A percentile compares a stretch with the other conserved stretches of the same genome.
Conservation (phyloP, 768 basidiomycete species). For the Suillus subaureus region DNA sequence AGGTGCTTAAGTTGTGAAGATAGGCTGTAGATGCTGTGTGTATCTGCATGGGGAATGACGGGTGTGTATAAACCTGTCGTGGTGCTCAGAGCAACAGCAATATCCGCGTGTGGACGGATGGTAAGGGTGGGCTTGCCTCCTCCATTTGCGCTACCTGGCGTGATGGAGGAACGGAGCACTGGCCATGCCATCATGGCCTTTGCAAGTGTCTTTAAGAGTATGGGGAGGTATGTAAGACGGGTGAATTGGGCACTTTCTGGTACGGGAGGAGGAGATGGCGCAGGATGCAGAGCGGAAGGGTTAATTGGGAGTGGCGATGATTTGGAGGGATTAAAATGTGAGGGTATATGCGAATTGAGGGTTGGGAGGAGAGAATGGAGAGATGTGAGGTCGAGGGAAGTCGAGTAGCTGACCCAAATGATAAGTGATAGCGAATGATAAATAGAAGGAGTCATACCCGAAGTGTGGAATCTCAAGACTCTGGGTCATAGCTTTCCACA, state of each 20-base stretch:
- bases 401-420: slow-evolving; percentile 57
- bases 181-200: slow-evolving; percentile 86
- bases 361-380: slow-evolving; percentile 62
- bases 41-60: slow-evolving; percentile 58
- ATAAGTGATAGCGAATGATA: slow-evolving; percentile 6
- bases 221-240: slow-evolving; percentile 78
- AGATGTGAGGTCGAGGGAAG: slow-evolving; percentile 72
- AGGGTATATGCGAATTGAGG: slow-evolving; percentile 72
- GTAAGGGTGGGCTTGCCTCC: slow-evolving; percentile 64
- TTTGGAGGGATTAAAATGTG: slow-evolving; percentile 47
- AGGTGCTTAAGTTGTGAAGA: slow-evolving; percentile 64
- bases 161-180: slow-evolving; percentile 75
- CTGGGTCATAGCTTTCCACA: slow-evolving; percentile 92
- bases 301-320: slow-evolving; percentile 40
- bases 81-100: slow-evolving; percentile 76
- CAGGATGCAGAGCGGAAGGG: slow-evolving; percentile 41
- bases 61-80: slow-evolving; percentile 86
- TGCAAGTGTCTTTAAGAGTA: slow-evolving; percentile 82
- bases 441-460: slow-evolving; percentile 45
- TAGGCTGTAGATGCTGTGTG: slow-evolving; percentile 58
- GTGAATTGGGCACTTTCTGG: slow-evolving; percentile 58
- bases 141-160: slow-evolving; percentile 33
- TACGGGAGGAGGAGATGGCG: slow-evolving; percentile 44
- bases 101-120: slow-evolving; percentile 74
- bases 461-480: slow-evolving; percentile 88